phyloP scores from a whole-genome alignment of 306 rosid species.

The Lathyrus aphaca region DNA sequence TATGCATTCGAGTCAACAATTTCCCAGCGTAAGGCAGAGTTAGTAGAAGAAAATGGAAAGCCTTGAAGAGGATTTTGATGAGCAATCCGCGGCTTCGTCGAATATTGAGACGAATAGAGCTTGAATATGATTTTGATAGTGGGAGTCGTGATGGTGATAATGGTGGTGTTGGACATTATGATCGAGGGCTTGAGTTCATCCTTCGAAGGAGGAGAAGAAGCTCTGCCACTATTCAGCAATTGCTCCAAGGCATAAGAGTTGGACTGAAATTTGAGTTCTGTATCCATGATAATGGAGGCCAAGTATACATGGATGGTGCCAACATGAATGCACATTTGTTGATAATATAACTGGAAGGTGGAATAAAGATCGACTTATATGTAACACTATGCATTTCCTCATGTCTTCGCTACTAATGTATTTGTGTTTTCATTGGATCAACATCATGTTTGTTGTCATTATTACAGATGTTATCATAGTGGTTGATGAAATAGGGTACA shows the following conservation, averaged over 20 bases:
- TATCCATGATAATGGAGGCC: too few species aligned
- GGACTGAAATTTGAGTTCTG: constrained; percentile 64
- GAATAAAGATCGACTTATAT: too few species aligned
- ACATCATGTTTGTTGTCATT: too few species aligned
- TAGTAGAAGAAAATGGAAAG: constrained; percentile 50
- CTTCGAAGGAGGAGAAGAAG: constrained; percentile 71
- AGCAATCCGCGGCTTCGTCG: constrained; percentile 57
- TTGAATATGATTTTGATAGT: constrained; percentile 49
- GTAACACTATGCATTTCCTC: too few species aligned
- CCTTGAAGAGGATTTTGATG: too few species aligned
- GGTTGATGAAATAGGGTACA: too few species aligned
- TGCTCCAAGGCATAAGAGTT: constrained; percentile 75
- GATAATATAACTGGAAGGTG: too few species aligned
- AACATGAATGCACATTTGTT: too few species aligned
- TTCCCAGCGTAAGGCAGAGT: constrained; percentile 68
- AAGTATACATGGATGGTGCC: too few species aligned
- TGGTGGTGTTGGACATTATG: constrained; percentile 42
- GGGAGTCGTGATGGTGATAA: constrained; percentile 35
- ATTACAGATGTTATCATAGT: too few species aligned
- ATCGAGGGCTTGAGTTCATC: constrained; percentile 60
- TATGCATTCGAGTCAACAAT: constrained; percentile 72
- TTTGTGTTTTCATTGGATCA: too few species aligned
- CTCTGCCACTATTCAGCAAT: constrained; percentile 68
- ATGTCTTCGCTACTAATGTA: too few species aligned
- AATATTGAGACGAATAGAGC: constrained; percentile 50